A percentile compares a stretch with the other conserved stretches of the same genome.
Conservation (phyloP, 1,284 basidiomycete species). For the Moesziomyces globuligerus region DNA sequence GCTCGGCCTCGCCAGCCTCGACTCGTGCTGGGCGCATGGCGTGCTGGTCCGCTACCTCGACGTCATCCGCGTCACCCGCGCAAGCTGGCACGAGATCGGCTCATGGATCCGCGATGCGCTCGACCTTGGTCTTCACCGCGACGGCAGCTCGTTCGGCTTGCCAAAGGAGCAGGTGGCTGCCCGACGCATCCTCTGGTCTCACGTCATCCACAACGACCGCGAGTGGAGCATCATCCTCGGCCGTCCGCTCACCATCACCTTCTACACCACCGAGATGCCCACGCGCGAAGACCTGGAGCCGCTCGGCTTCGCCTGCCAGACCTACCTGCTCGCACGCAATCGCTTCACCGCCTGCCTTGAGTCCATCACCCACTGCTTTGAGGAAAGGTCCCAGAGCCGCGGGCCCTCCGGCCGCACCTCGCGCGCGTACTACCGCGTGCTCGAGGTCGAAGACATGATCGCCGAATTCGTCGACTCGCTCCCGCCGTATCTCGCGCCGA, state of each 20-base stretch:
- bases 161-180: slow-evolving; percentile 48
- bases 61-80: slow-evolving; percentile 43
- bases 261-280: slow-evolving; percentile 46
- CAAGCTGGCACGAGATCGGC: slow-evolving; percentile 50
- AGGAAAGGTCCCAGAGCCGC: slow-evolving; percentile 34
- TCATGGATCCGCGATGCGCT: slow-evolving; percentile 46
- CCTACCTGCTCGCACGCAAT: slow-evolving; percentile 41
- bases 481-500: slow-evolving; percentile 39
- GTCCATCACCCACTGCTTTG: slow-evolving; percentile 46
- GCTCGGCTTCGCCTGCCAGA: slow-evolving; percentile 44
- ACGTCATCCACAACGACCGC: slow-evolving; percentile 52
- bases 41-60: slow-evolving; percentile 45
- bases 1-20: slow-evolving; percentile 40
- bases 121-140: slow-evolving; percentile 43
- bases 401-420: slow-evolving; percentile 30
- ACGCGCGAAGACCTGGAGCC: slow-evolving; percentile 45
- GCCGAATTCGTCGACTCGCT: slow-evolving; percentile 47
- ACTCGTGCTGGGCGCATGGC: slow-evolving; percentile 50
- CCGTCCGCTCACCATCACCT: slow-evolving; percentile 44
- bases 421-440: slow-evolving; percentile 40
- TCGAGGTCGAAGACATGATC: slow-evolving; percentile 49
- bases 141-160: slow-evolving; percentile 44
- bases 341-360: slow-evolving; percentile 43
- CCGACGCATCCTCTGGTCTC: slow-evolving; percentile 41
- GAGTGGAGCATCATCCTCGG: slow-evolving; percentile 52